Percentiles rank a stretch among this genome's conserved stretches.
phyloP scores from a whole-genome alignment of 129 eudicot species.

The Chrysanthemum seticuspe region DNA sequence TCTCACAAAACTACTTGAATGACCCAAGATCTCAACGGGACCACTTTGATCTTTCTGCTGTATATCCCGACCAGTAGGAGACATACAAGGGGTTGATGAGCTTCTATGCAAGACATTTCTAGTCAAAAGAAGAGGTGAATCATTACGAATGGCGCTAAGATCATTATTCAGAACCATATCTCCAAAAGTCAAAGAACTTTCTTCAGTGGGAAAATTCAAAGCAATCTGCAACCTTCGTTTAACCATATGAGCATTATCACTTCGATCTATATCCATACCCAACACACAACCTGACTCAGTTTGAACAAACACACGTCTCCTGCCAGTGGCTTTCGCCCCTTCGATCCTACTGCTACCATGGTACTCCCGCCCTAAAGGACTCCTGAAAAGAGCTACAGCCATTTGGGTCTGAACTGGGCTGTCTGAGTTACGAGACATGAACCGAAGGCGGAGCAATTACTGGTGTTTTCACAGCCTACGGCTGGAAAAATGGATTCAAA shows the following conservation, averaged over 20 bases:
- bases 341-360: slow-evolving; percentile 60
- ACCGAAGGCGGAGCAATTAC: slow-evolving; percentile 27
- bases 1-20: slow-evolving; percentile 43
- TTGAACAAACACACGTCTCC: slow-evolving; percentile 92
- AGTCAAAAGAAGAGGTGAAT: slow-evolving; percentile 78
- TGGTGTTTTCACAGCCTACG: background rate
- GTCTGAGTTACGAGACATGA: slow-evolving; percentile 68
- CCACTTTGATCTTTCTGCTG: slow-evolving; percentile 79
- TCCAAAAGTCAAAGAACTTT: slow-evolving; percentile 81
- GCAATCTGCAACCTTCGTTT: slow-evolving; percentile 84
- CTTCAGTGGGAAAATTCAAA: slow-evolving; percentile 70
- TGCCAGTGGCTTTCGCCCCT: slow-evolving; percentile 58
- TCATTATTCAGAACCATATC: slow-evolving; percentile 83
- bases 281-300: slow-evolving; percentile 88
- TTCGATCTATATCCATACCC: slow-evolving; percentile 90
- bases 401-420: slow-evolving; percentile 97
- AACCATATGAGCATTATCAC: slow-evolving; percentile 85
- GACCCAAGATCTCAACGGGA: slow-evolving; percentile 78
- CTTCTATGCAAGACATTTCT: slow-evolving; percentile 76
- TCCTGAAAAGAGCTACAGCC: slow-evolving; percentile 72
- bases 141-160: slow-evolving; percentile 77
- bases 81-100: slow-evolving; percentile 89
- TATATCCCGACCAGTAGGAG: slow-evolving; percentile 74
- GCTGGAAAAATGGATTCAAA: slow-evolving; percentile 4
- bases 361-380: slow-evolving; percentile 69